These are phyloP conservation scores for Blumeria hordei DNA, from an alignment of 2,329 filamentous ascomycete genomes.

Conservation along the genomic window DNA sequence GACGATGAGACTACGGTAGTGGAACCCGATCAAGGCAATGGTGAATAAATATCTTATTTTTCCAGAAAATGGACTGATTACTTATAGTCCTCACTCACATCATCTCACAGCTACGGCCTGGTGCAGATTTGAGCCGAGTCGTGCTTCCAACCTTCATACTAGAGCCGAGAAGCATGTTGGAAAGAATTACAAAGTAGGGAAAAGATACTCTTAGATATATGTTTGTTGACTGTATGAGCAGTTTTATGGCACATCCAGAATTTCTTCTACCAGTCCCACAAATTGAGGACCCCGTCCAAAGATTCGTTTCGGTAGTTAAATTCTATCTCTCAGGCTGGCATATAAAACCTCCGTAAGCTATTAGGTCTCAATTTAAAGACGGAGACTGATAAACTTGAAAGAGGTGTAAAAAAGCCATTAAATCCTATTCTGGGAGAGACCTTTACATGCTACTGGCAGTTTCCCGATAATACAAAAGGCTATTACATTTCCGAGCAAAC, in stretches of 20 bases:
- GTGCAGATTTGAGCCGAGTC: conserved; percentile 82
- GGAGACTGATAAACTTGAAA: conserved; percentile 16
- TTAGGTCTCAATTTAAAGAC: neutral
- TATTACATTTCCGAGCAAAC: conserved; percentile 98
- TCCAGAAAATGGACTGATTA: conserved; percentile 4
- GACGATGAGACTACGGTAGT: conserved; percentile 61
- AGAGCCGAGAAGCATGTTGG: conserved; percentile 91
- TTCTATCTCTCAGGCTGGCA: conserved; percentile 99
- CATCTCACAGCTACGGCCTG: conserved; percentile 86
- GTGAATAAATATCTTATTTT: conserved; percentile 24
- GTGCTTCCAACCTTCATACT: conserved; percentile 94
- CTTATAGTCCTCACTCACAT: conserved; percentile 76
- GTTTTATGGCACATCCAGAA: conserved; percentile 98
- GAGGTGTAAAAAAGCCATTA: conserved; percentile 91
- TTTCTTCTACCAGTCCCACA: conserved; percentile 70
- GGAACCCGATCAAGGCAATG: conserved; percentile 83
- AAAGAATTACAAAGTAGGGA: conserved; percentile 87
- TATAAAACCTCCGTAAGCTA: conserved; percentile 74
- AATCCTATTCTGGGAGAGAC: conserved; percentile 92
- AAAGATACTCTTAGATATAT: neutral
- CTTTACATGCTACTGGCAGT: conserved; percentile 90
- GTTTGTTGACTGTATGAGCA: conserved; percentile 16
- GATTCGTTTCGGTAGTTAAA: conserved; percentile 88
- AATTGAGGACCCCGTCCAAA: conserved; percentile 68
- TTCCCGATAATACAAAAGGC: conserved; percentile 57